A percentile compares a stretch with the other conserved stretches of the same genome.
Evolutionary conservation across 164 flowering plant genomes (phyloP).

Genomic region (Buxus sempervirens): DNA sequence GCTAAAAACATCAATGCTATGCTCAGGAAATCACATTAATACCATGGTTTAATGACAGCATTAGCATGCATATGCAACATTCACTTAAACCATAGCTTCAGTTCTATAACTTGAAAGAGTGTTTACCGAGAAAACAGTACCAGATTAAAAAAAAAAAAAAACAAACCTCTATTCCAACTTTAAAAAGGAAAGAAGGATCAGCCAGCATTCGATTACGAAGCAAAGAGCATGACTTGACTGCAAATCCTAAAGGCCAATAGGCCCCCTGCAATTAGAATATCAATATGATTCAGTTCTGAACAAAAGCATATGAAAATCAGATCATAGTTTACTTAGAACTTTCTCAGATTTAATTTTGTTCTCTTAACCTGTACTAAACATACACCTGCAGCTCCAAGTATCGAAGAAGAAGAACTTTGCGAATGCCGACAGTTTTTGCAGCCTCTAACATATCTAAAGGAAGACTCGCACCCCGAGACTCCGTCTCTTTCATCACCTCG

Average conservation of each 20-base stretch:
- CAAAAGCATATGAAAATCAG: not conserved
- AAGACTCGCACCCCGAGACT: slow-evolving; percentile 50
- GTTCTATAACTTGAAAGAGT: not conserved
- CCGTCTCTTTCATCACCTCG: slow-evolving; percentile 57
- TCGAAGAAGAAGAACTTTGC: slow-evolving; percentile 49
- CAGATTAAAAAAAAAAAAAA: not conserved
- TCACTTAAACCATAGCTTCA: not conserved
- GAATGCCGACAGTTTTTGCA: slow-evolving; percentile 57
- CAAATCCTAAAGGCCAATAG: slow-evolving; percentile 58
- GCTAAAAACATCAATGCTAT: not conserved
- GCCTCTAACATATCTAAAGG: slow-evolving; percentile 80
- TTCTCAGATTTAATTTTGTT: not conserved
- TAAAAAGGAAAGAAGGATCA: slow-evolving; percentile 87
- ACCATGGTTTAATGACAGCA: not conserved
- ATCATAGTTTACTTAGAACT: too few species aligned
- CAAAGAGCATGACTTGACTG: slow-evolving; percentile 57
- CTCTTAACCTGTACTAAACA: not conserved
- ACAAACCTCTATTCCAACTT: slow-evolving; percentile 88
- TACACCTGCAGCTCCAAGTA: slow-evolving; percentile 78
- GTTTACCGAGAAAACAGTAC: not conserved
- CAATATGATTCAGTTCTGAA: not conserved
- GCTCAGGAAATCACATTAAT: not conserved
- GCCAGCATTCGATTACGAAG: slow-evolving; percentile 89
- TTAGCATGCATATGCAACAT: not conserved
- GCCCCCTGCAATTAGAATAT: slow-evolving; percentile 45